Evolutionary conservation across 169 alveolate genomes (phyloP).

Genomic region (Besnoitia besnoiti): DNA sequence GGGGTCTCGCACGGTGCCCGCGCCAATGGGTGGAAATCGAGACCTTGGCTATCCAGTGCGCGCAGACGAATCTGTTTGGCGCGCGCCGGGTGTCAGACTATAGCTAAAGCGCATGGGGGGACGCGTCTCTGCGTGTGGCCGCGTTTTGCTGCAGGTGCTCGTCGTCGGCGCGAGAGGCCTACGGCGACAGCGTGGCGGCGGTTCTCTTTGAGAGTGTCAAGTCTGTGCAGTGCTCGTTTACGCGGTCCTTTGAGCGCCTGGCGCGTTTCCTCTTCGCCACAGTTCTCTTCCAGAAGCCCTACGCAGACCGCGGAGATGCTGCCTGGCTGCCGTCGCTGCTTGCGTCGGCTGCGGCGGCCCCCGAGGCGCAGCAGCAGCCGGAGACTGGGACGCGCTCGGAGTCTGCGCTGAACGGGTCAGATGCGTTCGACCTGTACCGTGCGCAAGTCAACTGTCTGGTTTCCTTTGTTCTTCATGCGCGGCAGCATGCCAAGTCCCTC

Average conservation of each 20-base stretch:
- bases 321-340: not conserved
- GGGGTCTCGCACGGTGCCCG: too few species aligned
- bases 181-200: not conserved
- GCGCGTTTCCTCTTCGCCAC: slow-evolving; percentile 21
- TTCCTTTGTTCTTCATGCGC: not conserved
- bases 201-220: not conserved
- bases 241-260: not conserved
- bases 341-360: not conserved
- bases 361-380: not conserved
- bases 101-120: too few species aligned
- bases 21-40: too few species aligned
- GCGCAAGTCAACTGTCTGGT: not conserved
- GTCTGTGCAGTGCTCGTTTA: not conserved
- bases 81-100: too few species aligned
- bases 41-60: too few species aligned
- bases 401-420: not conserved
- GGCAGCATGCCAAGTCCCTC: not conserved
- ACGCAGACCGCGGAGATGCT: not conserved
- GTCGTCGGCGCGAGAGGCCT: not conserved
- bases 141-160: not conserved
- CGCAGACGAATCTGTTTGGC: too few species aligned
- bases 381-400: not conserved
- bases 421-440: not conserved
- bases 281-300: not conserved
- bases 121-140: too few species aligned